These are phyloP conservation scores for Salix koriyanagi DNA, from an alignment of 345 rosid genomes.

Conservation along the genomic window DNA sequence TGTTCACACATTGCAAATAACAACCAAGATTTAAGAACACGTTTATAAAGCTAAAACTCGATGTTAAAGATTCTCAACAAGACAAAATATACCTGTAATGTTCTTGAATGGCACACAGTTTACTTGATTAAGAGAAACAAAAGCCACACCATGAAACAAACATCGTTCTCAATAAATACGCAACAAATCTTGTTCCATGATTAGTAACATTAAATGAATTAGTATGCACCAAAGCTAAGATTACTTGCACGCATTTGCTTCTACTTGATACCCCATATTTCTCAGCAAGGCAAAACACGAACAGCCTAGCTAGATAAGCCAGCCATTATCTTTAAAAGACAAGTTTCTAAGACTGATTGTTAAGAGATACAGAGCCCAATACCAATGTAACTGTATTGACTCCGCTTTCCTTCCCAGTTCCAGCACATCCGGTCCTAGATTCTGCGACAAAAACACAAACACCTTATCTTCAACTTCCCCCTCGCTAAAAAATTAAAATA, in stretches of 20 bases:
- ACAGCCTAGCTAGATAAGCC: not conserved
- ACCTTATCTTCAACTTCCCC: conserved; percentile 37
- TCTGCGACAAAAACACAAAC: conserved; percentile 62
- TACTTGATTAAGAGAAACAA: not conserved
- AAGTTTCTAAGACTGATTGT: not conserved
- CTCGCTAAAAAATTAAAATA: not conserved
- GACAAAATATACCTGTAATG: not conserved
- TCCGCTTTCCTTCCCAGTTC: conserved; percentile 64
- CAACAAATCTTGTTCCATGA: not conserved
- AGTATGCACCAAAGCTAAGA: not conserved
- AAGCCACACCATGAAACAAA: not conserved
- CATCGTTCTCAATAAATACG: not conserved
- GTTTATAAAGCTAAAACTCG: not conserved
- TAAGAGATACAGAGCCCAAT: not conserved
- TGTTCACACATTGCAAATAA: conserved; percentile 16
- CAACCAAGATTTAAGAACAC: not conserved
- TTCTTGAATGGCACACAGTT: not conserved
- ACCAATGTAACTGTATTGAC: conserved; percentile 82
- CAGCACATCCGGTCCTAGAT: conserved; percentile 61
- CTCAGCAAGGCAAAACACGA: not conserved
- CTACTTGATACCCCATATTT: not conserved
- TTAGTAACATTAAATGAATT: not conserved
- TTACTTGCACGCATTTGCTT: not conserved
- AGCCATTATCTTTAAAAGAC: not conserved
- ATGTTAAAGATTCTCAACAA: not conserved